Base-by-base conservation (phyloP, 805 yeast genomes). In the Saccharomycopsis synnaedendra region DNA sequence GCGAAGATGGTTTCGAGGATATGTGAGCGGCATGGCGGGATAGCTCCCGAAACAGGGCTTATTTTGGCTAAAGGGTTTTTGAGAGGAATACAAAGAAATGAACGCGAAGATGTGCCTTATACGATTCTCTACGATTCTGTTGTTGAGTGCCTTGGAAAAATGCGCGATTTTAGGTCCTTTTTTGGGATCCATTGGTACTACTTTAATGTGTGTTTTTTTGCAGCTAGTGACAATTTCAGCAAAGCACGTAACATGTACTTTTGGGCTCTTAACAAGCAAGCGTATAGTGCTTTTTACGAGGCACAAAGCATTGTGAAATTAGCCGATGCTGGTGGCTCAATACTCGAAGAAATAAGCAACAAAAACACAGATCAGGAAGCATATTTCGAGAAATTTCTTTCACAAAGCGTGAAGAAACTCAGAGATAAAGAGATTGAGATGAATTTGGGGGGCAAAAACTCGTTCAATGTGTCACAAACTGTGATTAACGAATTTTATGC, bases 201-300 rank as follows among this genome's bases (percentile, higher is more conserved):
- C 9, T 30, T 43, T 30, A 37, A 43, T n/a, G 30, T 33, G 36
- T 19, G 31, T 9, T 27, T 43, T 27, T 11, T 32, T 30, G 36
- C 38, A 37, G 41, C 27, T 33, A 30, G 35, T 6, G n/a, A 40
- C 6, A 30, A 43, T 29, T 43, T 37, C 8, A 35, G 31, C 4
- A 35, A 7, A 19, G 38, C 38, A 19, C 41, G 32, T 7, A 30
- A 43, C 8, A 30, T 11, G 29, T 27, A n/a, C 10, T 43, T 43
- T n/a, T 43, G 46, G 46, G 33, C 32, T 10, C 19, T 43, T 4
- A 43, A 43, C 32, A 43, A 43, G 11, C 31, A 37, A n/a, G 31
- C 38, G 10, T 43, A 43, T 30, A 30, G 35, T 32, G 31, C 7
- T 28, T 30, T 32, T 43, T 43, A 43, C 30, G 38, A 33, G 9